These are phyloP conservation scores for Ophiosphaerella korrae DNA, from an alignment of 2,329 filamentous ascomycete genomes.

Conservation along the genomic window DNA sequence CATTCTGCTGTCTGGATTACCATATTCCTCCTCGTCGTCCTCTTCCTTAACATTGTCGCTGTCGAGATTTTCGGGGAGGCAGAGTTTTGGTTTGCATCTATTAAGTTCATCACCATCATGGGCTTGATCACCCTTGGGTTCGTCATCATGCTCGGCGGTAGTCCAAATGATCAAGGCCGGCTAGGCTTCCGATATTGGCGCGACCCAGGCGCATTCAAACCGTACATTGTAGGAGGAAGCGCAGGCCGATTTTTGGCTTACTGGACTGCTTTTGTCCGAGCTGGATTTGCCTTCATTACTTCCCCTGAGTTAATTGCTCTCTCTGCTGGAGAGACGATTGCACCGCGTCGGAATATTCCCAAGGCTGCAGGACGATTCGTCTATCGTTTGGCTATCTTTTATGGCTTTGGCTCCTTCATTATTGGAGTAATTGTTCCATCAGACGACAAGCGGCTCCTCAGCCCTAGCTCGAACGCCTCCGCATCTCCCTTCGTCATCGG, in stretches of 20 bases:
- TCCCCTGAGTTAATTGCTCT: slow-evolving; percentile 44
- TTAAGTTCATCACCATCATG: slow-evolving; percentile 53
- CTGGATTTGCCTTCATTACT: slow-evolving; percentile 51
- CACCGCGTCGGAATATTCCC: slow-evolving; percentile 53
- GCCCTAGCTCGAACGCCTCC: slow-evolving; percentile 37
- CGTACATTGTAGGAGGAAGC: slow-evolving; percentile 57
- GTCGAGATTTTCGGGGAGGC: slow-evolving; percentile 52
- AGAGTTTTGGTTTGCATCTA: slow-evolving; percentile 58
- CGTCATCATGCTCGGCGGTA: slow-evolving; percentile 44
- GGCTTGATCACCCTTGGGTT: slow-evolving; percentile 43
- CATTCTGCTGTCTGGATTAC: slow-evolving; percentile 44
- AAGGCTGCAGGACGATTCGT: slow-evolving; percentile 60
- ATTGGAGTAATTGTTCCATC: slow-evolving; percentile 66
- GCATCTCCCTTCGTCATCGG: slow-evolving; percentile 65
- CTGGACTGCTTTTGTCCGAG: slow-evolving; percentile 61
- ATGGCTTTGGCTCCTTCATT: slow-evolving; percentile 57
- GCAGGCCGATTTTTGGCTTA: slow-evolving; percentile 68
- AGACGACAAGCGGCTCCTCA: slow-evolving; percentile 55
- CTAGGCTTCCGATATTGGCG: slow-evolving; percentile 72
- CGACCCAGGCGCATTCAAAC: slow-evolving; percentile 61
- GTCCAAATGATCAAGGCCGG: slow-evolving; percentile 39
- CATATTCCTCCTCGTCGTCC: slow-evolving; percentile 42
- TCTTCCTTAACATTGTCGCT: slow-evolving; percentile 44
- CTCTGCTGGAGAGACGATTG: slow-evolving; percentile 41
- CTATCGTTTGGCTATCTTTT: slow-evolving; percentile 62